Conservation (phyloP, 2,329 filamentous ascomycete genomes). For the Colletotrichum sojae region DNA sequence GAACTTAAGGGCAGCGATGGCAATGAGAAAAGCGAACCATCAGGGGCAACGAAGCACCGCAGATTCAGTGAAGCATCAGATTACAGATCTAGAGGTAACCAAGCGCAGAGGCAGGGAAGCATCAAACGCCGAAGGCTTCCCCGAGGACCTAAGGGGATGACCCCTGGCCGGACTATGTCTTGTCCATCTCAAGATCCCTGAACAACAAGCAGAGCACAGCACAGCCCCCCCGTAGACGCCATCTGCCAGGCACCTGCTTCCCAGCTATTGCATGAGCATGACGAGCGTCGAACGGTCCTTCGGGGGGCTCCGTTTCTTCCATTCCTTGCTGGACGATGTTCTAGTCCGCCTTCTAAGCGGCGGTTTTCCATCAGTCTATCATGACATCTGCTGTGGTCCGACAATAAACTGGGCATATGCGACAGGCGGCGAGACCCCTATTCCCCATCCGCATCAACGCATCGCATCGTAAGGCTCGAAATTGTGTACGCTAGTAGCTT, state of each 20-base stretch:
- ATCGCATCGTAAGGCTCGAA: too few relatives aligned
- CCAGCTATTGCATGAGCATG: slow-evolving; percentile 21
- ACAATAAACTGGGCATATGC: slow-evolving; percentile 10
- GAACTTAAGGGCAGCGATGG: background rate
- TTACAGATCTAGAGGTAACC: too few relatives aligned
- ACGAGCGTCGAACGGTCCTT: slow-evolving; percentile 8
- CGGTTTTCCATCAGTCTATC: slow-evolving; percentile 5
- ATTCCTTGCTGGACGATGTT: background rate
- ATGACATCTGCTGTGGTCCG: slow-evolving; percentile 16
- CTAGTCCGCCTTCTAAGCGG: background rate
- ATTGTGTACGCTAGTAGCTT: too few relatives aligned
- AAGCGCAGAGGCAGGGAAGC: too few relatives aligned
- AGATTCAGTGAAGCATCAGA: too few relatives aligned
- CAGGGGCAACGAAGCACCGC: too few relatives aligned
- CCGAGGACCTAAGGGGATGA: slow-evolving; percentile 6
- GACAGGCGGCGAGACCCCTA: background rate
- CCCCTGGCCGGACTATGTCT: slow-evolving; percentile 26
- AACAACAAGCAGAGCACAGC: slow-evolving; percentile 6
- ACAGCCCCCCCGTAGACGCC: slow-evolving; percentile 21
- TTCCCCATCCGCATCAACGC: background rate
- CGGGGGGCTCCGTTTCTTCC: slow-evolving; percentile 28
- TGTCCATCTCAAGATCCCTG: slow-evolving; percentile 26
- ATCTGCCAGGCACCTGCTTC: slow-evolving; percentile 5
- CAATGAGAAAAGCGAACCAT: too few relatives aligned
- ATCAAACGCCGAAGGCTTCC: background rate